phyloP scores from a whole-genome alignment of 768 basidiomycete species.

The Udeniomyces megalosporus region DNA sequence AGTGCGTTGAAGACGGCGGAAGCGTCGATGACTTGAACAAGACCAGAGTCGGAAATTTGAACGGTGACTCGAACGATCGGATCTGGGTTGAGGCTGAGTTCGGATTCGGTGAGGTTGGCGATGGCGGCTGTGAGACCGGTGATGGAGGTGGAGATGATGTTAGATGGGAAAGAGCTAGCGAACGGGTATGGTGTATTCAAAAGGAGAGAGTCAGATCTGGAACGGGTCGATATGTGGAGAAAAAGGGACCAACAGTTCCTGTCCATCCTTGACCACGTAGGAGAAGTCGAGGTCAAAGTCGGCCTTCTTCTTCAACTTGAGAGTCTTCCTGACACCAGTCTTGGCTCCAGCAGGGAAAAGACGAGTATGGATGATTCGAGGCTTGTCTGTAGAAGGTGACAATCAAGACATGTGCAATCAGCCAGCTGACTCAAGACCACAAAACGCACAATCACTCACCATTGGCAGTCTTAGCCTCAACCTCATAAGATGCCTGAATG shows the following conservation, averaged over 20 bases:
- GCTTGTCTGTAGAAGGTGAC: conserved; percentile 28
- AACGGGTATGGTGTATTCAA: too few species aligned
- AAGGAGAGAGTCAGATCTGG: not conserved
- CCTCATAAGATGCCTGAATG: conserved; percentile 42
- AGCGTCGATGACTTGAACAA: conserved; percentile 64
- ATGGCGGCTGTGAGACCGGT: conserved; percentile 58
- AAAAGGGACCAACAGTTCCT: not conserved
- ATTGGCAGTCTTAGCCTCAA: conserved; percentile 37
- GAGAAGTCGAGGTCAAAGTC: conserved; percentile 65
- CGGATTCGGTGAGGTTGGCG: conserved; percentile 65
- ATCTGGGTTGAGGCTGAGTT: conserved; percentile 40
- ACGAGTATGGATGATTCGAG: conserved; percentile 54
- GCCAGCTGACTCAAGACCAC: too few species aligned
- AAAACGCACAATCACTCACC: too few species aligned
- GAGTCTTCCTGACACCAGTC: conserved; percentile 62
- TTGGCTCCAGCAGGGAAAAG: conserved; percentile 68
- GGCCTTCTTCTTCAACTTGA: conserved; percentile 68
- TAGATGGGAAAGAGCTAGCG: not conserved
- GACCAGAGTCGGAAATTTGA: conserved; percentile 68
- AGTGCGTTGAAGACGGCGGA: conserved; percentile 55
- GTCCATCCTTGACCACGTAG: conserved; percentile 41
- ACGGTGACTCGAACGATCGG: conserved; percentile 77
- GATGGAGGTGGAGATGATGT: conserved; percentile 27
- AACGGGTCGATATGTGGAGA: not conserved
- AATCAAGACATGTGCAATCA: too few species aligned